Conservation (phyloP, 1,284 basidiomycete genomes). For the Trichosporon ovoides region DNA sequence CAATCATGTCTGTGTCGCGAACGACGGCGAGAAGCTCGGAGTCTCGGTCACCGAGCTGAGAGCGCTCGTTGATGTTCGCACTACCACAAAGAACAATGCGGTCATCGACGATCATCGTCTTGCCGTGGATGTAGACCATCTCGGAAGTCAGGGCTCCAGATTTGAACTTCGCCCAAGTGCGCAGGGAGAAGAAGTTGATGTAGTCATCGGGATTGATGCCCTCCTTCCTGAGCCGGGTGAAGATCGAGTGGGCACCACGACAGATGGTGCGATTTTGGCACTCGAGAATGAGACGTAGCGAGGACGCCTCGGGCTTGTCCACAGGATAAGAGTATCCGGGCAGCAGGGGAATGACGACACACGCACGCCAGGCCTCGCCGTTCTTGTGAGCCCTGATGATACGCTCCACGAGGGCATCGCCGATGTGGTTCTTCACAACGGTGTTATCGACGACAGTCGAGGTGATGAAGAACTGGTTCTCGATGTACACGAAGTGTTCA, state of each 20-base stretch:
- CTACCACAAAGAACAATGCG: conserved; percentile 92
- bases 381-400: conserved; percentile 85
- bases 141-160: conserved; percentile 83
- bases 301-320: conserved; percentile 86
- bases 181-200: conserved; percentile 83
- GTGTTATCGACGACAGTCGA: conserved; percentile 84
- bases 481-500: conserved; percentile 60
- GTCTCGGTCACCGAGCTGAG: conserved; percentile 90
- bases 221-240: conserved; percentile 75
- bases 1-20: conserved; percentile 93
- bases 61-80: conserved; percentile 97
- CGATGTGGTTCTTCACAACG: conserved; percentile 86
- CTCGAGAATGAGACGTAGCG: conserved; percentile 88
- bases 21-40: conserved; percentile 91
- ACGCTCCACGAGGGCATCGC: conserved; percentile 85
- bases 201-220: conserved; percentile 91
- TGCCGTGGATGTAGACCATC: conserved; percentile 86
- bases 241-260: conserved; percentile 89
- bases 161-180: conserved; percentile 89
- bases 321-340: conserved; percentile 93
- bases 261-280: conserved; percentile 87
- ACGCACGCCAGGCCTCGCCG: conserved; percentile 79
- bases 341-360: conserved; percentile 85
- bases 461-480: conserved; percentile 98
- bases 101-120: conserved; percentile 89